Base-by-base conservation (phyloP, 805 yeast species). In the Wickerhamiella occidentalis region DNA sequence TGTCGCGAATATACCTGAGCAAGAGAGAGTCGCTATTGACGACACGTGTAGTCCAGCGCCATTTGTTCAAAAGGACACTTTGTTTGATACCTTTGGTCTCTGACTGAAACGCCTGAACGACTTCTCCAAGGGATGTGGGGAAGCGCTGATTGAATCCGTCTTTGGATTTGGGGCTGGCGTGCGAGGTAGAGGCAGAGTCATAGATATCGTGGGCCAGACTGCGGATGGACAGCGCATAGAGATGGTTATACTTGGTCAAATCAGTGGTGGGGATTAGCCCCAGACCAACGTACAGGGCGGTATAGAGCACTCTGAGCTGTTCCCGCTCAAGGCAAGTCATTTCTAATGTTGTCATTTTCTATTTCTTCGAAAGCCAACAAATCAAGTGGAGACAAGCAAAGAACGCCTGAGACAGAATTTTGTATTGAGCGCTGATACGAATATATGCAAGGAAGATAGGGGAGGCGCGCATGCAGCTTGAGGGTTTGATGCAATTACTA, bases 11-110 rank as follows among this genome's bases (percentile, higher is more conserved):
- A 41, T 36, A 45, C 19, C 43, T 30, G 13, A 28, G 21, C 18
- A 45, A 17, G n/a, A 45, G 37, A 26, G 13, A 15, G 19, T 45
- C 48, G 12, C 41, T 22, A 23, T 28, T 37, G 26, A 18, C n/a
- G 19, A 33, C 9, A 9, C 48, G 42, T 8, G 40, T 35, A n/a
- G 23, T 6, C 42, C 43, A 45, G 9, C 43, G 48, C 36, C 36
- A 45, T 21, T 45, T 45, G 12, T n/a, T 35, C 19, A 45, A 22
- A 13, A 37, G 40, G 6, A 12, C 15, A n/a, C n/a, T 22, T 13
- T 22, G n/a, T 15, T 15, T 6, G 15, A 45, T 23, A 2, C 35
- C 25, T 19, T 17, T 3, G 21, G 25, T 35, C 5, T 25, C 12
- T 13, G 22, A 12, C n/a, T 23, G 33, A 22, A 45, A 35, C 2